phyloP scores from a whole-genome alignment of 148 eudicot species.

The Chenopodium album region DNA sequence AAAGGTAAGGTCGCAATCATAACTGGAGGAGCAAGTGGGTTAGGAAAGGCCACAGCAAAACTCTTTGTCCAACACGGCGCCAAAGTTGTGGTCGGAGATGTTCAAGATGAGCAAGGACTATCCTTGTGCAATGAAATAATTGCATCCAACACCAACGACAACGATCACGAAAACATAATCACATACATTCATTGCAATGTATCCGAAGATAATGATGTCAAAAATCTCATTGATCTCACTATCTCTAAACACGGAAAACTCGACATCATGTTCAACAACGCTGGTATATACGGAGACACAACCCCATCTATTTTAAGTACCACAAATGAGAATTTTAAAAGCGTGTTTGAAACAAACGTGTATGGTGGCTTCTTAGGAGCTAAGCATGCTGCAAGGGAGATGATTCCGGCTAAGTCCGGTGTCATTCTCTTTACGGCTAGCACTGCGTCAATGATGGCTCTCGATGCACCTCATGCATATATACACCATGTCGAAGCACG shows the following conservation, averaged over 20 bases:
- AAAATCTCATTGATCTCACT: constrained; percentile 28
- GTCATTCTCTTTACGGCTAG: constrained; percentile 46
- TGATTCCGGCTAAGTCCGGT: constrained; percentile 42
- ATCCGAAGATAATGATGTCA: constrained; percentile 31
- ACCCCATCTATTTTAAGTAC: constrained; percentile 18
- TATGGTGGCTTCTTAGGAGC: constrained; percentile 43
- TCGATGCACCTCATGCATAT: constrained; percentile 36
- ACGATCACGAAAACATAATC: not conserved
- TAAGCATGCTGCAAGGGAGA: constrained; percentile 47
- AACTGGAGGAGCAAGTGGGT: constrained; percentile 64
- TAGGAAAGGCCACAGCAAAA: constrained; percentile 44
- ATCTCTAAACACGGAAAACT: constrained; percentile 40
- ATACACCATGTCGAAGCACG: constrained; percentile 19
- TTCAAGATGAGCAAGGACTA: constrained; percentile 39
- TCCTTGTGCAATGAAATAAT: constrained; percentile 23
- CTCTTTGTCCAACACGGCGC: constrained; percentile 50
- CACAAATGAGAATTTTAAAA: constrained; percentile 24
- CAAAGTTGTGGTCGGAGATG: constrained; percentile 46
- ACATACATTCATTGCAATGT: constrained; percentile 45
- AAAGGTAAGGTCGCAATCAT: constrained; percentile 47
- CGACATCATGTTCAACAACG: constrained; percentile 20
- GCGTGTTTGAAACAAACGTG: constrained; percentile 38
- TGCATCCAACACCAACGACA: not conserved
- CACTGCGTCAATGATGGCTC: constrained; percentile 22
- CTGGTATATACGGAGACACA: constrained; percentile 31